Conservation (phyloP, 2,329 filamentous ascomycete genomes). For the Apiospora malaysiana region DNA sequence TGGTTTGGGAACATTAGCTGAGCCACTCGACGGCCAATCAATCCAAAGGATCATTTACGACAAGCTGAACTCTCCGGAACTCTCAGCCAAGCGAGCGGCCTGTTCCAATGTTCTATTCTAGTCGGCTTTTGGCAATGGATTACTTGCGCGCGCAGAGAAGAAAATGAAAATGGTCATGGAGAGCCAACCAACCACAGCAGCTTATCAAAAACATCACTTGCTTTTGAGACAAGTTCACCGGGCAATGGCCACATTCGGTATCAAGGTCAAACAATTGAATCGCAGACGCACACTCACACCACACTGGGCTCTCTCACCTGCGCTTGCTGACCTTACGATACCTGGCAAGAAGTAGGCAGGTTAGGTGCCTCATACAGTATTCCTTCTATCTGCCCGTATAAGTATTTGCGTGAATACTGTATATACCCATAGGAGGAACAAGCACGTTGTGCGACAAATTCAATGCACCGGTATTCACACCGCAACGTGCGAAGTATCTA, state of each 20-base stretch:
- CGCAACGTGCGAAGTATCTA: conserved; percentile 10
- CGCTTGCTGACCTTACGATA: neutral
- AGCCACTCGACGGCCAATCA: conserved; percentile 3
- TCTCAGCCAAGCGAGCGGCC: neutral
- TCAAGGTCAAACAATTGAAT: conserved; percentile 16
- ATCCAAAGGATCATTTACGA: neutral
- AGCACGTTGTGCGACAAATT: neutral
- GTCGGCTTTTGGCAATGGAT: neutral
- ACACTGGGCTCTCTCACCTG: neutral
- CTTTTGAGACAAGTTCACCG: conserved; percentile 1
- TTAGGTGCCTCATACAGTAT: too few species aligned
- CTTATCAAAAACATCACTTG: neutral
- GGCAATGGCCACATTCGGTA: conserved; percentile 3
- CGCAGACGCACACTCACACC: neutral
- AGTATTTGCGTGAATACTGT: neutral
- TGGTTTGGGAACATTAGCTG: too few species aligned
- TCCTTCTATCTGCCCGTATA: too few species aligned
- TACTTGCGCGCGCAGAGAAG: neutral
- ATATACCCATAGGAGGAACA: neutral
- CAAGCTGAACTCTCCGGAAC: conserved; percentile 5
- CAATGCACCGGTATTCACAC: neutral
- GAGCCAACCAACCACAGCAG: neutral
- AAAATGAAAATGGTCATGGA: neutral
- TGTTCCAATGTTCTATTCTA: neutral
- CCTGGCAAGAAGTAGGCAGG: too few species aligned